phyloP scores from a whole-genome alignment of 176 grass and related monocot genomes.

The Pontederia crassipes region DNA sequence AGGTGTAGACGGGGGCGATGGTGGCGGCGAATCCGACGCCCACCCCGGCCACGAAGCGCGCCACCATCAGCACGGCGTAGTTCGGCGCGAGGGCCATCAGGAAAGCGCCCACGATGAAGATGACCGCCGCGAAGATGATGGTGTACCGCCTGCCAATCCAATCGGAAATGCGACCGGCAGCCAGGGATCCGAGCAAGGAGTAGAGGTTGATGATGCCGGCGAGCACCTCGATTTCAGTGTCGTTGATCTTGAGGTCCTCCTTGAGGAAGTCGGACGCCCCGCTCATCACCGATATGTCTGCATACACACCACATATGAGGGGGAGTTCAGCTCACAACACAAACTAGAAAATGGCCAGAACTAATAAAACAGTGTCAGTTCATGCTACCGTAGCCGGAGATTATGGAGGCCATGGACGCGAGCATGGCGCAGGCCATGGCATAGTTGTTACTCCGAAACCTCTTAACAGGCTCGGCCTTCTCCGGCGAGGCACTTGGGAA shows the following conservation, averaged over 20 bases:
- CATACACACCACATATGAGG: background rate
- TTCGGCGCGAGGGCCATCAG: conserved; percentile 49
- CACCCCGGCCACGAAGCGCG: conserved; percentile 76
- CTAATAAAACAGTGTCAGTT: background rate
- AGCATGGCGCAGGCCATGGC: conserved; percentile 59
- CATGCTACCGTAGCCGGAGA: conserved; percentile 55
- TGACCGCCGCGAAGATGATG: conserved; percentile 61
- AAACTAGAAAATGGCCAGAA: background rate
- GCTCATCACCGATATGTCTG: conserved; percentile 89
- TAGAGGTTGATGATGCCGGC: conserved; percentile 79
- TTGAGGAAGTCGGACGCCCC: conserved; percentile 57
- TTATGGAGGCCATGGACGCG: conserved; percentile 78
- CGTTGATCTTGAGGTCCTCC: conserved; percentile 50
- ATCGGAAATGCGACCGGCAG: conserved; percentile 71
- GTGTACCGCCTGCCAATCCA: conserved; percentile 87
- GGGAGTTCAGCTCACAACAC: background rate
- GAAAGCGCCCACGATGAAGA: conserved; percentile 72
- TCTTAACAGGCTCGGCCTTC: background rate
- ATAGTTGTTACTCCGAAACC: conserved; percentile 33
- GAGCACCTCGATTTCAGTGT: conserved; percentile 61
- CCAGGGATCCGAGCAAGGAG: conserved; percentile 68
- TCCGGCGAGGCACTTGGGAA: background rate
- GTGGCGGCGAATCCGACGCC: conserved; percentile 75
- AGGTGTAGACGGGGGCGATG: conserved; percentile 83
- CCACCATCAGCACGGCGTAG: conserved; percentile 55